Conservation (phyloP, 2,329 filamentous ascomycete species). For the Apiospora aurea region DNA sequence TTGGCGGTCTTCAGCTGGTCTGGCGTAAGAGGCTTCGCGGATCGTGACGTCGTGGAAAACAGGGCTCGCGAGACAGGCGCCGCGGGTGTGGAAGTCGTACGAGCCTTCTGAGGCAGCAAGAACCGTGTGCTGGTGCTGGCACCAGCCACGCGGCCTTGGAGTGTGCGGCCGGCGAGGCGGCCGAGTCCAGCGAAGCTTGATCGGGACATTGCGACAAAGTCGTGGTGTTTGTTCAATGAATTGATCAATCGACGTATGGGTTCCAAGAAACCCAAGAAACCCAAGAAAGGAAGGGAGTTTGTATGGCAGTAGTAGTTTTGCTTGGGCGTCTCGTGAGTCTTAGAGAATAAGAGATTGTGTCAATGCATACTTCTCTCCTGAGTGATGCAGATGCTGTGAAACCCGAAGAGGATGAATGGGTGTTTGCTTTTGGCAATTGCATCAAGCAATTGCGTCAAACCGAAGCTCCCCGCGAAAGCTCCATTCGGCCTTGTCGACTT, state of each 20-base stretch:
- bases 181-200: constrained; percentile 46
- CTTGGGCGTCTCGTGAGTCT: background rate
- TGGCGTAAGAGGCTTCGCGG: constrained; percentile 48
- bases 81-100: background rate
- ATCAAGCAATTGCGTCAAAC: background rate
- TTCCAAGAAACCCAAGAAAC: background rate
- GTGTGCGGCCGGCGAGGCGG: constrained; percentile 45
- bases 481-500: background rate
- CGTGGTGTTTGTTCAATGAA: background rate
- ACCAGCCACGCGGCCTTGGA: constrained; percentile 31
- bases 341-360: background rate
- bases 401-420: background rate
- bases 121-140: constrained; percentile 16
- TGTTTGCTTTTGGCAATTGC: constrained; percentile 2
- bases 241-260: background rate
- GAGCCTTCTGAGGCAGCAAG: constrained; percentile 1
- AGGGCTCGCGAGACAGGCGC: constrained; percentile 25
- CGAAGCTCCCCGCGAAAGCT: constrained; percentile 4
- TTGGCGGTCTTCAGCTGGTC: constrained; percentile 38
- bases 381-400: background rate
- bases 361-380: background rate
- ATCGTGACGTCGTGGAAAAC: constrained; percentile 47
- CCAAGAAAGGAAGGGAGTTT: background rate
- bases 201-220: constrained; percentile 41
- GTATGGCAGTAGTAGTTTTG: background rate